These are phyloP conservation scores for Cladosporium sp. DNA, from an alignment of 2,329 filamentous ascomycete species.

Conservation along the genomic window DNA sequence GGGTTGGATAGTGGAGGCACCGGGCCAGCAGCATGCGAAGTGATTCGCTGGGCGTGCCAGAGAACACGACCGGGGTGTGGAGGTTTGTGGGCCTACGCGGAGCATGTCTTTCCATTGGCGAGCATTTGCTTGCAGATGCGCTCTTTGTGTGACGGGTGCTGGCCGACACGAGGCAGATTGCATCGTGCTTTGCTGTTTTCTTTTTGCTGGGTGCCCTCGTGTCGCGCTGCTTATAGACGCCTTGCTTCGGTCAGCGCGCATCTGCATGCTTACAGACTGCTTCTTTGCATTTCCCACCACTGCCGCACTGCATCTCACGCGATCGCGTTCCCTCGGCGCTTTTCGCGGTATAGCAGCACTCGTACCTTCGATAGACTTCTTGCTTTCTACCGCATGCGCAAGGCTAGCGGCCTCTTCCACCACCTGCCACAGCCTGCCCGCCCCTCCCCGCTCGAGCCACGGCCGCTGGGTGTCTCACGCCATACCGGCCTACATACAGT, in stretches of 20 bases:
- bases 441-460: slow-evolving; percentile 6
- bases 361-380: slow-evolving; percentile 5
- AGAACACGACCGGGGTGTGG: not conserved
- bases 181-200: not conserved
- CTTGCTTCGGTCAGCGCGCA: not conserved
- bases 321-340: not conserved
- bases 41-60: not conserved
- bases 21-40: not conserved
- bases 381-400: too few relatives aligned
- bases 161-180: slow-evolving; percentile 1
- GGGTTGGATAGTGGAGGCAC: not conserved
- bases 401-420: not conserved
- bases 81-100: not conserved
- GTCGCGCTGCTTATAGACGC: not conserved
- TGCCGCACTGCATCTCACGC: not conserved
- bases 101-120: not conserved
- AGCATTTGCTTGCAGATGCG: not conserved
- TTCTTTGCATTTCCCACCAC: not conserved
- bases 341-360: not conserved
- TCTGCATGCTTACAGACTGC: not conserved
- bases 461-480: not conserved
- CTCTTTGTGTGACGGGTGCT: not conserved
- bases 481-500: not conserved
- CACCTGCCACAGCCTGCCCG: not conserved
- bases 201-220: not conserved